Percentiles rank a stretch among this genome's conserved stretches.
Evolutionary conservation across 2,329 filamentous ascomycete genomes (phyloP).

Genomic region (Colletotrichum limetticola): DNA sequence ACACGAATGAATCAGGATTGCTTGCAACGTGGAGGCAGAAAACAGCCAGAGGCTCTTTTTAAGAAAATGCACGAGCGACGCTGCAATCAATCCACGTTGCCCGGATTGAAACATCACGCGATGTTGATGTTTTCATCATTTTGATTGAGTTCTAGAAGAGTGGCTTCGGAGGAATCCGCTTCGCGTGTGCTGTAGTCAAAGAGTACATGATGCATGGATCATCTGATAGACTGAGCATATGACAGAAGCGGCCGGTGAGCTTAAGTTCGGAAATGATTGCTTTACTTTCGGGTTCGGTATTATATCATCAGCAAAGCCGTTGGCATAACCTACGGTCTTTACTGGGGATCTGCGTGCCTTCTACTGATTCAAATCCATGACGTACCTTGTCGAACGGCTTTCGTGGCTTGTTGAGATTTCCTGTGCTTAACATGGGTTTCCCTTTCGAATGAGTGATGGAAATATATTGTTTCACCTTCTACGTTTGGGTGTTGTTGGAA

Average conservation of each 20-base stretch:
- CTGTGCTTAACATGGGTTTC: not conserved
- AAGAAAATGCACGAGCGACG: not conserved
- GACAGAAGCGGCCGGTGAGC: not conserved
- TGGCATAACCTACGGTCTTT: not conserved
- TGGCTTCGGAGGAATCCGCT: not conserved
- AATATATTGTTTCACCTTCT: not conserved
- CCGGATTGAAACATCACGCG: not conserved
- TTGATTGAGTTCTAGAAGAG: not conserved
- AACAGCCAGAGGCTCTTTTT: too few species aligned
- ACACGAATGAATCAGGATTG: not conserved
- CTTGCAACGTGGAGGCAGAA: not conserved
- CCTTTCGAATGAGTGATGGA: not conserved
- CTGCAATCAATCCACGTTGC: not conserved
- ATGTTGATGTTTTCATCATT: not conserved
- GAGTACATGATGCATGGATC: not conserved
- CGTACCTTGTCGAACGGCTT: not conserved
- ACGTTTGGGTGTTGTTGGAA: not conserved
- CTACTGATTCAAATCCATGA: not conserved
- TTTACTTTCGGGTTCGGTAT: not conserved
- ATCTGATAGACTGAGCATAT: not conserved
- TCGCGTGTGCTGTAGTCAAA: not conserved
- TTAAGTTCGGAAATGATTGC: not conserved
- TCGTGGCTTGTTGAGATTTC: not conserved
- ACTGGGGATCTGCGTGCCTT: not conserved
- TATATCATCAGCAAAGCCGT: not conserved